A percentile compares a stretch with the other conserved stretches of the same genome.
phyloP scores from a whole-genome alignment of 2,329 filamentous ascomycete species.

The Parastagonospora avenae region DNA sequence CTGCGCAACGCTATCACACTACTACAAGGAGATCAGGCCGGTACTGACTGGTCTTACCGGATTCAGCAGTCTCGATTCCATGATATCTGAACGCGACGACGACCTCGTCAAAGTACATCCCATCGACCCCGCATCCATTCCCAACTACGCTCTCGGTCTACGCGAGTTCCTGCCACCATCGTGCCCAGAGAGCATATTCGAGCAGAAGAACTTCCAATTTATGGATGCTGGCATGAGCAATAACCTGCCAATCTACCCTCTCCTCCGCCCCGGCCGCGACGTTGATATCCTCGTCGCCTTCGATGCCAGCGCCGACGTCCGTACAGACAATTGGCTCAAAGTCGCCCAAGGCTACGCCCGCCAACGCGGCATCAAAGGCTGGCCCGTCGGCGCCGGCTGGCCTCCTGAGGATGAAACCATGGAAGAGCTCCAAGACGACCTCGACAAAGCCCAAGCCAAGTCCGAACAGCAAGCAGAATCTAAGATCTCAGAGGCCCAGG shows the following conservation, averaged over 20 bases:
- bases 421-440: constrained; percentile 65
- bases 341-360: constrained; percentile 91
- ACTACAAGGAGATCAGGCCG: constrained; percentile 92
- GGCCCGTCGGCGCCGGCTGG: constrained; percentile 96
- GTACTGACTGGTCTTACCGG: constrained; percentile 76
- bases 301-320: constrained; percentile 91
- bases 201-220: constrained; percentile 64
- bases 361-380: constrained; percentile 88
- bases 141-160: constrained; percentile 88
- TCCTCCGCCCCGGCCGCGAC: constrained; percentile 84
- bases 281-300: constrained; percentile 92
- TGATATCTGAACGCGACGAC: constrained; percentile 81
- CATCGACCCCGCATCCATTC: constrained; percentile 87
- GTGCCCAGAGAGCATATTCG: constrained; percentile 77
- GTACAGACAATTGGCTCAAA: constrained; percentile 93
- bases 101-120: constrained; percentile 92
- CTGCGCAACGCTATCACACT: constrained; percentile 92
- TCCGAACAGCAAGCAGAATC: constrained; percentile 64
- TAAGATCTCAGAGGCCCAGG: constrained; percentile 66
- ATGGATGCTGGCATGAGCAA: constrained; percentile 99
- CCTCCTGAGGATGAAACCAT: constrained; percentile 67
- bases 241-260: constrained; percentile 93
- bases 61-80: constrained; percentile 75
- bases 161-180: constrained; percentile 73
- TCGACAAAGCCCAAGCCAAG: constrained; percentile 70